These are phyloP conservation scores for Yarrowia sp. DNA, from an alignment of 805 yeast genomes.

Conservation along the genomic window DNA sequence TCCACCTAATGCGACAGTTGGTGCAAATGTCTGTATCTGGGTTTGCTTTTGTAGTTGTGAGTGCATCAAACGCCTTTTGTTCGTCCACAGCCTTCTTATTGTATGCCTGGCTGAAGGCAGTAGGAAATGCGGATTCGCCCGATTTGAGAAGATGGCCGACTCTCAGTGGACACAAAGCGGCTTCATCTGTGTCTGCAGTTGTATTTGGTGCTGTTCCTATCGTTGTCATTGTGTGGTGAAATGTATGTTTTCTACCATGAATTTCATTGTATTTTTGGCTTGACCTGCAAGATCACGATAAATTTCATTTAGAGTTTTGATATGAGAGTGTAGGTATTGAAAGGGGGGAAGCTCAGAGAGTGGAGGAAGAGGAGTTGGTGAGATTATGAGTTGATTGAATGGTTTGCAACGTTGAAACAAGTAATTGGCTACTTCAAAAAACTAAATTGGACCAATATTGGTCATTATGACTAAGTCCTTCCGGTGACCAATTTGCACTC, in stretches of 20 bases:
- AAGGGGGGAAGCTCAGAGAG: too few relatives aligned
- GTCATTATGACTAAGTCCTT: too few relatives aligned
- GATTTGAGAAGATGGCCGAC: slow-evolving; percentile 1
- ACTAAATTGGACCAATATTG: too few relatives aligned
- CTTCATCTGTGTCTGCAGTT: neutral
- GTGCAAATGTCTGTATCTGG: slow-evolving; percentile 4
- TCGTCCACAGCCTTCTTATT: slow-evolving; percentile 1
- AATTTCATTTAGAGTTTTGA: neutral
- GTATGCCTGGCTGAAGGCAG: neutral
- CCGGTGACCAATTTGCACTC: too few relatives aligned
- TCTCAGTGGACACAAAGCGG: neutral
- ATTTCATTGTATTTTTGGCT: too few relatives aligned
- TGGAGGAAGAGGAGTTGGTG: neutral
- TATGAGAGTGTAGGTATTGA: too few relatives aligned
- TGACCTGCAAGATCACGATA: neutral
- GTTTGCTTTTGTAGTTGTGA: neutral
- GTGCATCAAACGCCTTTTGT: neutral
- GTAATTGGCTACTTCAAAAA: too few relatives aligned
- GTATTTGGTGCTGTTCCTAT: neutral
- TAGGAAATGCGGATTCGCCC: neutral
- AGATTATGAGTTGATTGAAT: too few relatives aligned
- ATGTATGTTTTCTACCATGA: neutral
- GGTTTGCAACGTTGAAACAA: too few relatives aligned
- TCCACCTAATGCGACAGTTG: slow-evolving; percentile 7
- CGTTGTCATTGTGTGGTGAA: neutral